Evolutionary conservation across 1,139 yeast genomes (phyloP).

Genomic region (Lodderomyces theae): DNA sequence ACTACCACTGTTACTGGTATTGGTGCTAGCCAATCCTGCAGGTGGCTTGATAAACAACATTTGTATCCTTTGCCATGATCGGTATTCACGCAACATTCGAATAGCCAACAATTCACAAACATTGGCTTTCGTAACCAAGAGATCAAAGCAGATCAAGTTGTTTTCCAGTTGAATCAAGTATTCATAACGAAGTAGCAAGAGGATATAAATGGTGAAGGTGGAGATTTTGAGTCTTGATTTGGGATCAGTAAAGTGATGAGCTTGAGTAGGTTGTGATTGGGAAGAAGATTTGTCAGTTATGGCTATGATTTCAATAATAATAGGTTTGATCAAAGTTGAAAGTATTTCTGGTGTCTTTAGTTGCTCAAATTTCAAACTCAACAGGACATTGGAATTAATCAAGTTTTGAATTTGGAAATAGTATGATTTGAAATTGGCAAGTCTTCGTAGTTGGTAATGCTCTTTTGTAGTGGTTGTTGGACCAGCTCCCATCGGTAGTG

Average conservation of each 20-base stretch:
- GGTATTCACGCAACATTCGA: slow-evolving; percentile 50
- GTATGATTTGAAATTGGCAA: slow-evolving; percentile 34
- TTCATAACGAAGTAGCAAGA: slow-evolving; percentile 39
- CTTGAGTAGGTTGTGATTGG: neutral
- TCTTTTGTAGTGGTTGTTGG: neutral
- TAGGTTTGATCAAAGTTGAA: slow-evolving; percentile 49
- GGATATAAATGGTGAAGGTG: slow-evolving; percentile 29
- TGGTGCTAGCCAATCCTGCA: neutral
- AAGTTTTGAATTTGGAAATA: slow-evolving; percentile 38
- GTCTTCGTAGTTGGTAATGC: neutral
- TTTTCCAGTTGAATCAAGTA: slow-evolving; percentile 48
- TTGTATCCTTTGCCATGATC: slow-evolving; percentile 44
- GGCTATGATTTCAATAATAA: slow-evolving; percentile 31
- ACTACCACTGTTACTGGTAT: too few relatives aligned
- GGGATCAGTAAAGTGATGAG: slow-evolving; percentile 11
- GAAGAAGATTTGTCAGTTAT: slow-evolving; percentile 3
- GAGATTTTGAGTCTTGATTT: slow-evolving; percentile 18
- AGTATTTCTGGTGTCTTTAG: slow-evolving; percentile 54
- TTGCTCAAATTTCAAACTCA: slow-evolving; percentile 55
- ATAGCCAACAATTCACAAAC: slow-evolving; percentile 57
- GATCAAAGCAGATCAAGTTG: slow-evolving; percentile 49
- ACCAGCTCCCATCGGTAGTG: neutral
- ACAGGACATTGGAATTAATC: slow-evolving; percentile 41
- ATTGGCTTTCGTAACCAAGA: slow-evolving; percentile 50
- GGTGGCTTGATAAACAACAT: slow-evolving; percentile 41